These are phyloP conservation scores for Vanilla planifolia DNA, from an alignment of 106 monocot genomes.

Conservation along the genomic window DNA sequence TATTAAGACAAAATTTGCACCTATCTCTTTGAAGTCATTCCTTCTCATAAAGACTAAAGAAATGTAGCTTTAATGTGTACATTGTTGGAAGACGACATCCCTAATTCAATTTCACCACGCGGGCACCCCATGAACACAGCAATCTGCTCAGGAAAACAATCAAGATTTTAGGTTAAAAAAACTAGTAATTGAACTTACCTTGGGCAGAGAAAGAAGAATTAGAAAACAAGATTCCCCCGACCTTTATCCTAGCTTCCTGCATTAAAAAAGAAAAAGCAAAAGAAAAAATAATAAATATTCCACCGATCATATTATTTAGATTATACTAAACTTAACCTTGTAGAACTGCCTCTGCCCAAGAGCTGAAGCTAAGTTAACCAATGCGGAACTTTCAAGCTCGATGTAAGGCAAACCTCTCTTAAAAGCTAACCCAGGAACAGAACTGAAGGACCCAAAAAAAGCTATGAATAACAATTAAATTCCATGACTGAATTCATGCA, in stretches of 20 bases:
- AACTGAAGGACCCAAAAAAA: slow-evolving; percentile 9
- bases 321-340: slow-evolving; percentile 44
- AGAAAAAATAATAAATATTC: background rate
- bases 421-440: slow-evolving; percentile 63
- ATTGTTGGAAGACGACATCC: slow-evolving; percentile 15
- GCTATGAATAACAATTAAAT: too few species aligned
- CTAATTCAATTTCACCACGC: slow-evolving; percentile 66
- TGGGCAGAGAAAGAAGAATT: background rate
- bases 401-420: slow-evolving; percentile 29
- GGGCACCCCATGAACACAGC: slow-evolving; percentile 60
- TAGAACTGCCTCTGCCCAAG: slow-evolving; percentile 61
- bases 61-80: slow-evolving; percentile 16
- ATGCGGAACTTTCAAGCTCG: slow-evolving; percentile 21
- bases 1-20: too few species aligned
- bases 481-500: too few species aligned
- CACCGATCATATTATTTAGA: too few species aligned
- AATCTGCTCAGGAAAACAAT: slow-evolving; percentile 19
- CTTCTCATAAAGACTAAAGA: too few species aligned
- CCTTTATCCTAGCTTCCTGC: slow-evolving; percentile 82
- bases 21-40: too few species aligned
- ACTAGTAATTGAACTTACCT: background rate
- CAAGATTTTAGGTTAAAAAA: background rate
- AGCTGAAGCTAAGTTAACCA: slow-evolving; percentile 25
- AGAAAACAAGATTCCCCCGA: slow-evolving; percentile 20
- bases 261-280: background rate